Base-by-base conservation (phyloP, 2,329 filamentous ascomycete genomes). In the Fusarium odoratissimum region DNA sequence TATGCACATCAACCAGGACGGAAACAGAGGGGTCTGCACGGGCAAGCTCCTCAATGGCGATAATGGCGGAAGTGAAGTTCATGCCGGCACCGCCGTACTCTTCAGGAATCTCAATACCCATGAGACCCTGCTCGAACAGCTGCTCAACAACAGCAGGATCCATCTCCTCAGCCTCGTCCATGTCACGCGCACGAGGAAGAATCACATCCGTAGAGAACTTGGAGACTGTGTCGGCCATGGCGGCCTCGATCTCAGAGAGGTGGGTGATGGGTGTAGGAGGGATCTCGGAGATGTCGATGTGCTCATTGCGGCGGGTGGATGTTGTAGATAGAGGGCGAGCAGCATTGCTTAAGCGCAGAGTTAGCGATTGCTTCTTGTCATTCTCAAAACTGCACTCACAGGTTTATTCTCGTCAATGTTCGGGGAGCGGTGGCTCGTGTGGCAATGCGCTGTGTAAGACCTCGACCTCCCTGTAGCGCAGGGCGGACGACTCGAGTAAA, bases 151-250 rank as follows among this genome's bases (percentile, higher is more conserved):
- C 84, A 3, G 88, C 82, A 0, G 94, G 91, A 82, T 98, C 96
- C 96, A 99, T 98, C 64, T 88, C 84, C 87, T 99, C 96, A 35
- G 92, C 92, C 87, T 99, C 96, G 82, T 99, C 96, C 96, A 99
- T 99, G 23, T 97, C 95, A 64, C 96, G 93, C 16, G 94, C 95
- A 82, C 95, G 95, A 60, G 96, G 96, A 57, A 95, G 90, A 75
- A 99, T 92, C 35, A 95, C 89, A 62, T 98, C 95, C 79, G 90
- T 91, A 73, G 96, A 95, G 79, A 98, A 98, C 83, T 96, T 97
- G 77, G 91, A 91, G 8, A 99, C 95, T 2, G 93, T 89, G 64
- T 99, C 95, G 71, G 91, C 90, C 93, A 99, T 97, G 79, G 96
- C 90, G 19, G 89, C 79, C 84, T 99, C 96, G 66, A 93, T 91